Evolutionary conservation across 2,329 filamentous ascomycete species (phyloP).

Genomic region (Trichoderma atrobrunneum): DNA sequence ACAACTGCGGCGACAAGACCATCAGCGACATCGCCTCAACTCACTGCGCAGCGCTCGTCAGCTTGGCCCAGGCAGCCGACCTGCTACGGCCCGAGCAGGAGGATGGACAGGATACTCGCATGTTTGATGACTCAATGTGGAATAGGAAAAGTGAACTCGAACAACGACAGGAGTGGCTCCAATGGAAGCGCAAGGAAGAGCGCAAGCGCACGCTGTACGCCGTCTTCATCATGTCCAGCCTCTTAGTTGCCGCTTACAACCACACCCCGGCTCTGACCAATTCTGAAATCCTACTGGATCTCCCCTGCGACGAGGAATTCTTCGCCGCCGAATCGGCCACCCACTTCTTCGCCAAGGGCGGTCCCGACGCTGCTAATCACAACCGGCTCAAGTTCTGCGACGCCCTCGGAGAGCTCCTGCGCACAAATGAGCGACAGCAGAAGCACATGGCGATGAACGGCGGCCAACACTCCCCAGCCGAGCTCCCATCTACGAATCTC

Average conservation of each 20-base stretch:
- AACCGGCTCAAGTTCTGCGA: constrained; percentile 76
- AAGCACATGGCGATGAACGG: constrained; percentile 38
- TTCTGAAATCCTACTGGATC: constrained; percentile 83
- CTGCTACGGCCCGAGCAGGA: constrained; percentile 47
- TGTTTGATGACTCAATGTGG: constrained; percentile 53
- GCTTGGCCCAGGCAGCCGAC: constrained; percentile 84
- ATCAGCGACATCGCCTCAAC: constrained; percentile 89
- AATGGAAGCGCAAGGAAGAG: constrained; percentile 86
- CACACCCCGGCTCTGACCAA: constrained; percentile 88
- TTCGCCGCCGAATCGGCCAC: constrained; percentile 81
- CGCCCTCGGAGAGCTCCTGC: constrained; percentile 76
- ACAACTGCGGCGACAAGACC: constrained; percentile 89
- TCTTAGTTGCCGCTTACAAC: constrained; percentile 90
- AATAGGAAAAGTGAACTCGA: constrained; percentile 46
- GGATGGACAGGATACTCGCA: constrained; percentile 53
- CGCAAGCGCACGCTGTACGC: constrained; percentile 89
- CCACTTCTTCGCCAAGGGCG: constrained; percentile 77
- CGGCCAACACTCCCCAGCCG: constrained; percentile 26
- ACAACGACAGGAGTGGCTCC: constrained; percentile 66
- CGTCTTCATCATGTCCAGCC: constrained; percentile 86
- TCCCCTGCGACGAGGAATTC: constrained; percentile 91
- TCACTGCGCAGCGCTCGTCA: constrained; percentile 86
- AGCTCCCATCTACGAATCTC: constrained; percentile 60
- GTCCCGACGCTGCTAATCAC: constrained; percentile 63
- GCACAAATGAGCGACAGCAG: constrained; percentile 65